Conservation (phyloP, 2,329 filamentous ascomycete genomes). For the Davidsoniella virescens region DNA sequence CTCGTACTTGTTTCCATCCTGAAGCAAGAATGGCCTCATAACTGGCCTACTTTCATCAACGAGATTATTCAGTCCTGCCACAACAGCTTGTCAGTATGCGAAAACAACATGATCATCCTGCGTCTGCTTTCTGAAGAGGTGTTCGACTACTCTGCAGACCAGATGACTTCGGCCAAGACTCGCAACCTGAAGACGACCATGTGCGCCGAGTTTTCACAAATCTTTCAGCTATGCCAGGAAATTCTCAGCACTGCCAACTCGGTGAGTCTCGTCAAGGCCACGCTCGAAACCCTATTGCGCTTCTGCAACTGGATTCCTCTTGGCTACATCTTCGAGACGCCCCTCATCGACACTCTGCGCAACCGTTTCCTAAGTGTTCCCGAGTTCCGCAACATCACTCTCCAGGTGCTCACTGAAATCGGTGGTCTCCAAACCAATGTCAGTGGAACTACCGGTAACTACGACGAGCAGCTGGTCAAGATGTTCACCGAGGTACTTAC, state of each 20-base stretch:
- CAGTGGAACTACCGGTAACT: constrained; percentile 50
- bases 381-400: constrained; percentile 89
- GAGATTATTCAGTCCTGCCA: constrained; percentile 96
- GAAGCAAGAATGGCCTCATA: constrained; percentile 99
- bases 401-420: constrained; percentile 96
- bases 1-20: constrained; percentile 91
- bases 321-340: constrained; percentile 96
- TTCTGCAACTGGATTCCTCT: constrained; percentile 99
- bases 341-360: constrained; percentile 84
- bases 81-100: constrained; percentile 89
- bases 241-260: constrained; percentile 83
- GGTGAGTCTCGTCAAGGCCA: constrained; percentile 83
- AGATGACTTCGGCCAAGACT: constrained; percentile 98
- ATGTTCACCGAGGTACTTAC: constrained; percentile 98
- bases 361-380: constrained; percentile 84
- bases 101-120: constrained; percentile 99
- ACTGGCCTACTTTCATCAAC: constrained; percentile 99
- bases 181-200: constrained; percentile 95
- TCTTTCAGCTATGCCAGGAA: constrained; percentile 94
- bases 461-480: constrained; percentile 87
- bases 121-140: constrained; percentile 93
- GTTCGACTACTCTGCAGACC: constrained; percentile 95
- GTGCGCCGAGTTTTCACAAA: constrained; percentile 96
- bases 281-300: constrained; percentile 81
- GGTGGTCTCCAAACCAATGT: constrained; percentile 75